A percentile compares a stretch with the other conserved stretches of the same genome.
phyloP scores from a whole-genome alignment of 495 filamentous ascomycete species.

The Aspergillus coremiiformis region DNA sequence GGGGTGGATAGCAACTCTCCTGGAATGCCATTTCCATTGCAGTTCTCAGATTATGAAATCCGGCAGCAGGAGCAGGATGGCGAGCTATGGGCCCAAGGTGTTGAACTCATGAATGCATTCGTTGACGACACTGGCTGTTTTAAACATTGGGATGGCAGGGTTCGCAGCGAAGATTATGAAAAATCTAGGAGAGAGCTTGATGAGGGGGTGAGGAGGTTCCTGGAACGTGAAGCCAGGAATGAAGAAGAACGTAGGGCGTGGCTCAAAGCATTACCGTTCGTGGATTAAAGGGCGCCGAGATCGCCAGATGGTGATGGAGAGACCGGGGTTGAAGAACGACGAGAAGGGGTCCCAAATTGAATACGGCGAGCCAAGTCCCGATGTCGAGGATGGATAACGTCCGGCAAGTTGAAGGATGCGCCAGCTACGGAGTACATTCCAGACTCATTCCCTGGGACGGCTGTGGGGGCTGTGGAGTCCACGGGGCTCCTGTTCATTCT shows the following conservation, averaged over 20 bases:
- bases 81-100: slow-evolving; percentile 22
- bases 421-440: too few species aligned
- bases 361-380: too few species aligned
- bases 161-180: slow-evolving; percentile 18
- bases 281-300: slow-evolving; percentile 20
- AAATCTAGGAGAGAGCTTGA: slow-evolving; percentile 17
- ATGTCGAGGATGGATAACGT: too few species aligned
- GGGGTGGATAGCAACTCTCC: slow-evolving; percentile 9
- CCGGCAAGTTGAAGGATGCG: too few species aligned
- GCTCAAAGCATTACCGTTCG: slow-evolving; percentile 19
- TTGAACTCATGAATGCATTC: slow-evolving; percentile 20
- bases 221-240: slow-evolving; percentile 21
- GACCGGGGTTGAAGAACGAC: too few species aligned
- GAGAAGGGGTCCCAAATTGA: too few species aligned
- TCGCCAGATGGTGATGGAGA: too few species aligned
- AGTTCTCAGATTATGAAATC: slow-evolving; percentile 14
- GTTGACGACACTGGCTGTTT: slow-evolving; percentile 19
- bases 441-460: too few species aligned
- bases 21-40: slow-evolving; percentile 15
- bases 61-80: slow-evolving; percentile 15
- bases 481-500: too few species aligned
- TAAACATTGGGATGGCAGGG: slow-evolving; percentile 24
- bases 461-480: too few species aligned
- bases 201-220: slow-evolving; percentile 18
- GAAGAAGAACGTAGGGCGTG: slow-evolving; percentile 17